A percentile compares a stretch with the other conserved stretches of the same genome.
Evolutionary conservation across 164 flowering plant species (phyloP).

Genomic region (Santalum album): DNA sequence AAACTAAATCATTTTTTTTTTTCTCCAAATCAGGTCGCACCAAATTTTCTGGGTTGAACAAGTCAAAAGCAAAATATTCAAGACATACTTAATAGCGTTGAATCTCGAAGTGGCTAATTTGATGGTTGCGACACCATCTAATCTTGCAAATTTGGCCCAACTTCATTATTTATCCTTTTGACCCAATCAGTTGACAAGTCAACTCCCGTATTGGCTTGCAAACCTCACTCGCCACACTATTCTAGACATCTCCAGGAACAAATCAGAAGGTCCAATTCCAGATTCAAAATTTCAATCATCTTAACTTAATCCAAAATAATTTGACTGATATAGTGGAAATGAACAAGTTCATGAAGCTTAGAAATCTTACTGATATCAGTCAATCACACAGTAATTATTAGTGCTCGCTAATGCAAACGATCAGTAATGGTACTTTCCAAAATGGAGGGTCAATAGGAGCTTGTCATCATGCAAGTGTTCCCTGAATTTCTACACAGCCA

Average conservation of each 20-base stretch:
- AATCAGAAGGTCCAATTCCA: slow-evolving; percentile 14
- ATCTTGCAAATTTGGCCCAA: background rate
- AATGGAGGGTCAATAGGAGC: too few relatives aligned
- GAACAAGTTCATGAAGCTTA: background rate
- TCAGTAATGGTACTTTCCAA: slow-evolving; percentile 1
- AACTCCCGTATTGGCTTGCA: slow-evolving; percentile 12
- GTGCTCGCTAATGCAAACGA: background rate
- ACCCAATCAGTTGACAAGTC: slow-evolving; percentile 3
- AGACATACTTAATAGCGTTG: too few relatives aligned
- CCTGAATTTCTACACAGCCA: slow-evolving; percentile 4
- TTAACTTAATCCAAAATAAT: background rate
- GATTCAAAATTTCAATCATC: background rate
- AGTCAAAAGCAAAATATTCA: too few relatives aligned
- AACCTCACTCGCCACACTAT: slow-evolving; percentile 5
- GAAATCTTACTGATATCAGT: background rate
- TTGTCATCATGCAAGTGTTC: background rate
- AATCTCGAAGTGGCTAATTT: background rate
- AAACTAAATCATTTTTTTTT: too few relatives aligned
- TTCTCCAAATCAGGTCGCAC: too few relatives aligned
- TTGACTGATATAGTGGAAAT: slow-evolving; percentile 17
- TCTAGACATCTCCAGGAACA: slow-evolving; percentile 6
- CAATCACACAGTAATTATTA: slow-evolving; percentile 6
- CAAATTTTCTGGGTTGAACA: too few relatives aligned
- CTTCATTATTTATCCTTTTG: background rate
- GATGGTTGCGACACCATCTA: background rate